Evolutionary conservation across 2,329 filamentous ascomycete species (phyloP).

Genomic region (Aspergillus aculeatinus): DNA sequence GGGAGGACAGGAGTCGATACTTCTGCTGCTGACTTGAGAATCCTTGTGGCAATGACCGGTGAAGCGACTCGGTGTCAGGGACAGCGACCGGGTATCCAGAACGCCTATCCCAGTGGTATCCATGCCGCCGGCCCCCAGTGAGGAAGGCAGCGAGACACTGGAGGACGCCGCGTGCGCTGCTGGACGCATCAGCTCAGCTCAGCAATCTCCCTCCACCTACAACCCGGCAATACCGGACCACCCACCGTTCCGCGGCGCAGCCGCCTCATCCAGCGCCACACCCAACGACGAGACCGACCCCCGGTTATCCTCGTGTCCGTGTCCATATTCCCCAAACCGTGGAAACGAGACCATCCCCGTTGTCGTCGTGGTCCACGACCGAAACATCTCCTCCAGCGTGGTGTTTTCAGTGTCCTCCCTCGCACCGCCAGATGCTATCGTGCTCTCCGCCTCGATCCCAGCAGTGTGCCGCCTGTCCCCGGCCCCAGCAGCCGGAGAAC

Average conservation of each 20-base stretch:
- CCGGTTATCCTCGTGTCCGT: conserved; percentile 1
- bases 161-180: conserved; percentile 15
- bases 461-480: not conserved
- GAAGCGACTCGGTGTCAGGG: not conserved
- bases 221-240: not conserved
- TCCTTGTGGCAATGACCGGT: not conserved
- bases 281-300: conserved; percentile 31
- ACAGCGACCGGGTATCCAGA: not conserved
- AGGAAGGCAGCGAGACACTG: conserved; percentile 14
- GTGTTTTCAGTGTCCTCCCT: too few species aligned
- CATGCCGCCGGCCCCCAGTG: not conserved
- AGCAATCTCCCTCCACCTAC: too few species aligned
- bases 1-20: not conserved
- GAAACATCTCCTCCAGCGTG: too few species aligned
- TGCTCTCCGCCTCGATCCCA: not conserved
- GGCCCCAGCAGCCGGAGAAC: not conserved
- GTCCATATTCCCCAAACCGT: conserved; percentile 10
- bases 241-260: conserved; percentile 17
- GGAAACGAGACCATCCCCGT: not conserved
- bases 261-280: conserved; percentile 18
- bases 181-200: not conserved
- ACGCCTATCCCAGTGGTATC: not conserved
- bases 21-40: not conserved
- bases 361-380: not conserved
- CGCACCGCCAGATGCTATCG: not conserved